Evolutionary conservation across 2,329 filamentous ascomycete species (phyloP).

Genomic region (Arthrinium puccinioides): DNA sequence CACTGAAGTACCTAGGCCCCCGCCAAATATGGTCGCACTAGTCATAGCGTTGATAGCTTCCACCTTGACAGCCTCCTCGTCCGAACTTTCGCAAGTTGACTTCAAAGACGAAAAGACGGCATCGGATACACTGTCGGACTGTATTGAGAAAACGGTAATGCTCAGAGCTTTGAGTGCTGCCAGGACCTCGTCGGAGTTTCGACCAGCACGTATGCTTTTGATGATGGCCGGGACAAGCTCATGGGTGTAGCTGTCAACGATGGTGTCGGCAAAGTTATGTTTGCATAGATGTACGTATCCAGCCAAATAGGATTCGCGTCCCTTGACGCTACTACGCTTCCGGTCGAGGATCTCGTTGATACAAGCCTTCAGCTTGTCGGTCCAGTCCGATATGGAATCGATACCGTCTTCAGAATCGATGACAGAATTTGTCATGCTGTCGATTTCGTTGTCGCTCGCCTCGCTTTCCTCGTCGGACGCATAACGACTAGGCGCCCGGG

Average conservation of each 20-base stretch:
- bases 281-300: constrained; percentile 60
- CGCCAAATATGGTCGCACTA: constrained; percentile 68
- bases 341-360: constrained; percentile 65
- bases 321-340: constrained; percentile 69
- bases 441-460: constrained; percentile 43
- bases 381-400: constrained; percentile 51
- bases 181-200: constrained; percentile 60
- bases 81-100: constrained; percentile 57
- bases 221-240: constrained; percentile 61
- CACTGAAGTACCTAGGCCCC: constrained; percentile 60
- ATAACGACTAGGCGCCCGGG: constrained; percentile 53
- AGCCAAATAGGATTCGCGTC: constrained; percentile 57
- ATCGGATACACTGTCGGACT: constrained; percentile 60
- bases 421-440: constrained; percentile 37
- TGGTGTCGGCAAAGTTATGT: constrained; percentile 57
- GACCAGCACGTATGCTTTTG: constrained; percentile 62
- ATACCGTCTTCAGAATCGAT: constrained; percentile 61
- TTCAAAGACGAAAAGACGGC: constrained; percentile 51
- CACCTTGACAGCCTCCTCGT: constrained; percentile 56
- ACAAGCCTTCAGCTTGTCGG: constrained; percentile 53
- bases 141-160: constrained; percentile 61
- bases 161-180: constrained; percentile 66
- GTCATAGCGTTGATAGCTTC: constrained; percentile 68
- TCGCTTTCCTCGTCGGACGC: constrained; percentile 55
- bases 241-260: constrained; percentile 49